Evolutionary conservation across 1,284 basidiomycete species (phyloP), one percentile per base, ranked within the genome.

Genomic region (Chiua sp.): DNA sequence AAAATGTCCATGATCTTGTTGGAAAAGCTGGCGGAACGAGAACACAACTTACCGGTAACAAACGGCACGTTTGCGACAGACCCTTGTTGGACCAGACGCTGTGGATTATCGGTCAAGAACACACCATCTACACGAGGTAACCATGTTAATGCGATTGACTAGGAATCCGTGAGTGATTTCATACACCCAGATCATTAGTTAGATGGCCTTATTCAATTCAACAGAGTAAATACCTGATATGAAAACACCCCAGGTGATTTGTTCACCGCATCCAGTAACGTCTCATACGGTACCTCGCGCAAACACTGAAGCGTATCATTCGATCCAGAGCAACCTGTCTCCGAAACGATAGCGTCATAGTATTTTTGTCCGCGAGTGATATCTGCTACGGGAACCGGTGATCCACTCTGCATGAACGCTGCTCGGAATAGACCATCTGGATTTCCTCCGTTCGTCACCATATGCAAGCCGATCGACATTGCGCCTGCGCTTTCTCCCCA

Each of bases 51-150:
- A 77, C 82, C 82, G 15, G 65, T 77, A 35, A 84, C 69, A 55
- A 80, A 78, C 0, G 83, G 81, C n/a, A 85, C 70, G 46, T 80
- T 74, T 3, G 81, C 77, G 18, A 83, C 75, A 42, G 74, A 72
- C 8, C 79, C 80, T 46, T 78, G 68, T 49, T 74, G 70, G 13
- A 84, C 75, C 30, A 80, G 64, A 13, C 66, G 55, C 59, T 79
- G 76, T 10, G 83, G 79, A 56, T 77, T 70, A 23, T 78, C 78
- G 0, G 75, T 77, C 44, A 87, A 63, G 68, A 85, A 81, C 0
- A 75, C 72, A 1, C 85, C 85, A 61, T 87, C 85, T 11, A 78
- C 79, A 7, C 82, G 75, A 47, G 83, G 85, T 22, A 79, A 61
- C 81, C 81, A 86, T 0, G 80, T 77, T 18, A 80, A 65, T 51